These are phyloP conservation scores for Pythium brachiatum DNA, from an alignment of 352 stramenopile genomes.

Conservation along the genomic window DNA sequence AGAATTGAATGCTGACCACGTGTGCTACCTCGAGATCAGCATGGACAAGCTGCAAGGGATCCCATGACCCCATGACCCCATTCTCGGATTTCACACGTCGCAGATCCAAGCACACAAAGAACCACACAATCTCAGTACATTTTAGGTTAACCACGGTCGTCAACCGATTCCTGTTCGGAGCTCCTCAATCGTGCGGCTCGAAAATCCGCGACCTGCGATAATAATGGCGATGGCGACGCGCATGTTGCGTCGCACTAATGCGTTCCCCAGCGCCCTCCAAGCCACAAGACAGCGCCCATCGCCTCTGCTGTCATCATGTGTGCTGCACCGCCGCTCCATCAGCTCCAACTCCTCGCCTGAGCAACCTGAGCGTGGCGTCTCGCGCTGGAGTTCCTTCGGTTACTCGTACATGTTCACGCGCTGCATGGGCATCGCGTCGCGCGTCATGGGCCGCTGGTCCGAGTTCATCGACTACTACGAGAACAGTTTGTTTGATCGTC, in stretches of 20 bases:
- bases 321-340: not conserved
- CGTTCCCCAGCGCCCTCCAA: not conserved
- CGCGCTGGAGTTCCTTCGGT: slow-evolving; percentile 10
- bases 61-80: too few relatives aligned
- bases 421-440: slow-evolving; percentile 21
- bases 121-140: too few relatives aligned
- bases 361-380: not conserved
- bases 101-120: too few relatives aligned
- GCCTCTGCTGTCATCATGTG: not conserved
- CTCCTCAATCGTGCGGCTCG: not conserved
- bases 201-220: too few relatives aligned
- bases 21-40: too few relatives aligned
- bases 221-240: not conserved
- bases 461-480: slow-evolving; percentile 33
- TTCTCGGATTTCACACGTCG: too few relatives aligned
- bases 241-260: not conserved
- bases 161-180: too few relatives aligned
- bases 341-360: not conserved
- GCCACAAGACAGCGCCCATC: not conserved
- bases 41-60: too few relatives aligned
- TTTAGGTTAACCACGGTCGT: too few relatives aligned
- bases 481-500: slow-evolving; percentile 32
- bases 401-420: slow-evolving; percentile 20
- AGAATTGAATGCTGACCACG: too few relatives aligned
- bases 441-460: slow-evolving; percentile 18